These are phyloP conservation scores for Geosmithia putterillii DNA, from an alignment of 2,329 filamentous ascomycete species.

Conservation along the genomic window DNA sequence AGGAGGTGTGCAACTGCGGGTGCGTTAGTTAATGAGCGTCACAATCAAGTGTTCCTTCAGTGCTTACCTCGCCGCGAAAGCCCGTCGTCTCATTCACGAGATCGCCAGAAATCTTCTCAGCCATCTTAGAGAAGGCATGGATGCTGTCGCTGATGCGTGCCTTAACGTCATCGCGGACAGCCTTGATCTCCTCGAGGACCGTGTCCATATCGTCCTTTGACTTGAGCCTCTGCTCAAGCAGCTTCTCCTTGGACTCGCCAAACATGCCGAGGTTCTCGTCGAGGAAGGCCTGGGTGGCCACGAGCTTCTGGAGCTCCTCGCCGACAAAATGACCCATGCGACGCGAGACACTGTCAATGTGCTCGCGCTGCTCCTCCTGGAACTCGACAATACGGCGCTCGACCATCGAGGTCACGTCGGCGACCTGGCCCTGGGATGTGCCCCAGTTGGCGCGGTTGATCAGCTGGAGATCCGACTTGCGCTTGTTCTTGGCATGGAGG, in stretches of 20 bases:
- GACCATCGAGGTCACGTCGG: conserved; percentile 63
- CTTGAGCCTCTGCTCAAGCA: conserved; percentile 53
- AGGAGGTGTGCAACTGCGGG: conserved; percentile 64
- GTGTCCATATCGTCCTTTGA: conserved; percentile 79
- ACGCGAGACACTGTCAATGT: conserved; percentile 54
- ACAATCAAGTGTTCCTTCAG: background rate
- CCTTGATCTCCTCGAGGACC: conserved; percentile 86
- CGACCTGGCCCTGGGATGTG: conserved; percentile 62
- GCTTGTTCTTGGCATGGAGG: conserved; percentile 73
- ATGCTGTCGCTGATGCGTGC: conserved; percentile 73
- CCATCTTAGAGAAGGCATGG: conserved; percentile 69
- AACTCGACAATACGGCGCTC: conserved; percentile 66
- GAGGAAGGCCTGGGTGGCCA: conserved; percentile 57
- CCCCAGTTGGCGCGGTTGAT: conserved; percentile 72
- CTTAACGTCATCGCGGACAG: conserved; percentile 81
- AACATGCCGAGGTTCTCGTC: conserved; percentile 58
- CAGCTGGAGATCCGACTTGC: conserved; percentile 72
- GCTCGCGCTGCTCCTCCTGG: conserved; percentile 55
- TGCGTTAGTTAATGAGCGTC: conserved; percentile 4
- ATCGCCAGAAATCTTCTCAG: conserved; percentile 79
- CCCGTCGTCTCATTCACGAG: conserved; percentile 73
- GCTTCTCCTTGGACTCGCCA: conserved; percentile 51
- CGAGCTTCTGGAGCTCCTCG: conserved; percentile 60
- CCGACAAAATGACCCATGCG: conserved; percentile 69
- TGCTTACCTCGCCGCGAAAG: conserved; percentile 58